These are phyloP conservation scores for Clonostachys byssicola DNA, from an alignment of 2,329 filamentous ascomycete species.

Conservation along the genomic window DNA sequence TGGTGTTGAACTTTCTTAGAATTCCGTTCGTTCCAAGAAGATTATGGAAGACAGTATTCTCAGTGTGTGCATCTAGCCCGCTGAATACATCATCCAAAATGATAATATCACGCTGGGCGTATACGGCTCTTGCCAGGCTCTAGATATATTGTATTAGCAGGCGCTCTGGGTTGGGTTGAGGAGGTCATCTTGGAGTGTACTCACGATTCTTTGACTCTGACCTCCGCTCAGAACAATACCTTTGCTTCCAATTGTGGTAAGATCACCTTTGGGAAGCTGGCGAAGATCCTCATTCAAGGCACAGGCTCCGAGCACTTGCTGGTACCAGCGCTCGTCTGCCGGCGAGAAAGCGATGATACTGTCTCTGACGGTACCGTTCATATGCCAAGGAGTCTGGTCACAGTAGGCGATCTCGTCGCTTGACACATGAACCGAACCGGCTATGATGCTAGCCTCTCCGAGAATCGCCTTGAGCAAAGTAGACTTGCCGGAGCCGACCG, in stretches of 20 bases:
- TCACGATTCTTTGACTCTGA: conserved; percentile 22
- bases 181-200: background rate
- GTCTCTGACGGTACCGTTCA: conserved; percentile 21
- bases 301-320: conserved; percentile 14
- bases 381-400: conserved; percentile 15
- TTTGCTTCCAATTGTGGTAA: conserved; percentile 24
- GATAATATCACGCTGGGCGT: conserved; percentile 13
- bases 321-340: conserved; percentile 19
- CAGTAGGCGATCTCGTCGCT: conserved; percentile 14
- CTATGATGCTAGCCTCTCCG: conserved; percentile 14
- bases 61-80: conserved; percentile 19
- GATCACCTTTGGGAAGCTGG: conserved; percentile 20
- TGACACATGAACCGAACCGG: conserved; percentile 12
- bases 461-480: conserved; percentile 22
- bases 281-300: conserved; percentile 14
- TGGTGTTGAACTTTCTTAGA: conserved; percentile 9
- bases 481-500: conserved; percentile 28
- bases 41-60: conserved; percentile 12
- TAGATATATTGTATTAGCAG: conserved; percentile 1
- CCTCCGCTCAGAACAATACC: conserved; percentile 31
- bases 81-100: conserved; percentile 25
- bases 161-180: background rate
- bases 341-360: conserved; percentile 21
- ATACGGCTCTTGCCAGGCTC: conserved; percentile 20
- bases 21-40: conserved; percentile 15